Base-by-base conservation (phyloP, 2,329 filamentous ascomycete genomes). In the Drechslerella coelobrocha region DNA sequence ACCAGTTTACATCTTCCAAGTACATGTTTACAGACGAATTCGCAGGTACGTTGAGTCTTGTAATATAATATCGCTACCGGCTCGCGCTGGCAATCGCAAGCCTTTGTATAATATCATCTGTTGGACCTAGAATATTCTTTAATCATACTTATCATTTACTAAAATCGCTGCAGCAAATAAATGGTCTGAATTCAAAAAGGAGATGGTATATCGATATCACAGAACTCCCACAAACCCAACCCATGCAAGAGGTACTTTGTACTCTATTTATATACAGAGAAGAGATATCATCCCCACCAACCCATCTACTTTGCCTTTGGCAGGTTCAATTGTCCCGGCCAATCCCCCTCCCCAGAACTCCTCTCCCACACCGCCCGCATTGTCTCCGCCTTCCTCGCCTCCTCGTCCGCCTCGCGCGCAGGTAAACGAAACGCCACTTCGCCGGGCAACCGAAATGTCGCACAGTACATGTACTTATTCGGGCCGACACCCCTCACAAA, bases 391-490 rank as follows among this genome's bases (percentile, higher is more conserved):
- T 85, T 84, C 14, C 86, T 86, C 78, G 97, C 97, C 62, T 86
- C 82, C 10, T 85, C 84, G 2, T 83, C 83, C 14, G 91, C 81
- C 69, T 91, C 88, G 62, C 84, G 82, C 77, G 94, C 21, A 12
- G 65, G 65, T 2, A 31, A 34, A 23, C 57, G 91, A 81, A 96
- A 97, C 12, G 92, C 94, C 4, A 97, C 90, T 75, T 90, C 87
- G 31, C 82, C 80, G 1, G 94, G 94, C 69, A 99, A 78, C 72
- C 92, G 86, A 80, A 99, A 97, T 74, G 87, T 95, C 27, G 91
- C 93, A 79, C 94, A 97, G 79, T 93, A 97, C 92, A 97, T 97
- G 77, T 89, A 86, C 83, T 99, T 99, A 77, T 91, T 89, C 3
- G 94, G 94, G 66, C 92, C 90, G 61, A 99, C 94, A 74, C 95